Conservation (phyloP, 2,329 filamentous ascomycete species). For the Microdochium bolleyi region DNA sequence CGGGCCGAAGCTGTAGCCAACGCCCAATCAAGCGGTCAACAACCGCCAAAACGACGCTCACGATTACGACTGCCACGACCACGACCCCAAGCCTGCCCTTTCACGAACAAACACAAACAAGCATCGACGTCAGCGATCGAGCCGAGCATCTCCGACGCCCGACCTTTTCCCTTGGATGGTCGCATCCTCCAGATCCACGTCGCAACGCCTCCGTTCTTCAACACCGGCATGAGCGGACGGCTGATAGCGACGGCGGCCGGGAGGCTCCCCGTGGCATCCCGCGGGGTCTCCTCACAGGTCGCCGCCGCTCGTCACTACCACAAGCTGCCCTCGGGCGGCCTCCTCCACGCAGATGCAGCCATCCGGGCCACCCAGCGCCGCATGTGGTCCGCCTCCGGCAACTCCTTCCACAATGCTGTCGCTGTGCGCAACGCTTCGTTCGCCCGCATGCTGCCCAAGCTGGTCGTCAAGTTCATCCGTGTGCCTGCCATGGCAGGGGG, state of each 20-base stretch:
- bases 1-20: too few relatives aligned
- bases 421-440: constrained; percentile 57
- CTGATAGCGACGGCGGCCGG: constrained; percentile 18
- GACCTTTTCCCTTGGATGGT: not conserved
- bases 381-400: constrained; percentile 66
- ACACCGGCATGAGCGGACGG: constrained; percentile 25
- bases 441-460: constrained; percentile 65
- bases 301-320: constrained; percentile 56
- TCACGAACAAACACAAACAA: not conserved
- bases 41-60: not conserved
- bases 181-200: not conserved
- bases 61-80: not conserved
- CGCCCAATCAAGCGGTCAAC: not conserved
- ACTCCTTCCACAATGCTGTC: constrained; percentile 75
- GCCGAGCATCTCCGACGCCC: not conserved
- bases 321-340: constrained; percentile 58
- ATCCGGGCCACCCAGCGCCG: constrained; percentile 53
- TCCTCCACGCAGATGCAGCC: constrained; percentile 55
- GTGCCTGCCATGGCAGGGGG: constrained; percentile 89
- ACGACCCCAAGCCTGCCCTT: not conserved
- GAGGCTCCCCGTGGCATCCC: not conserved
- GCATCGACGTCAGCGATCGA: not conserved
- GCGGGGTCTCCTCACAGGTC: constrained; percentile 13
- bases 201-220: constrained; percentile 18
- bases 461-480: constrained; percentile 82